phyloP scores from a whole-genome alignment of 1,284 basidiomycete species.

The Irpex rosettiformis region DNA sequence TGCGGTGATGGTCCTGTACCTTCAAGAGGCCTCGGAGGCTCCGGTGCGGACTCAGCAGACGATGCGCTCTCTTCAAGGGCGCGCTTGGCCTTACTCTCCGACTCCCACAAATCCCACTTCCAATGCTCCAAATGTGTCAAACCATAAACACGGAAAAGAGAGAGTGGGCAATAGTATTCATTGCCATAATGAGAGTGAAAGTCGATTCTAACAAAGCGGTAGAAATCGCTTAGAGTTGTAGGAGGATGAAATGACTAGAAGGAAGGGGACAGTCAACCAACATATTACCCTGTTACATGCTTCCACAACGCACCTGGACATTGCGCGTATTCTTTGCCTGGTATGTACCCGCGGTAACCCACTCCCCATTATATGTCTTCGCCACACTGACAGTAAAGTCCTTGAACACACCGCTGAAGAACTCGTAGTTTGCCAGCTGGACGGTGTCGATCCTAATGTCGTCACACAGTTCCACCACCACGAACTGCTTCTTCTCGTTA shows the following conservation, averaged over 20 bases:
- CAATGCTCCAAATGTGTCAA: constrained; percentile 96
- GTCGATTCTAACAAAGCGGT: constrained; percentile 92
- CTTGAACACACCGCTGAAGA: constrained; percentile 96
- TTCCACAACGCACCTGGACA: constrained; percentile 68
- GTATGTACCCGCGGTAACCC: constrained; percentile 75
- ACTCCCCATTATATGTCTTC: constrained; percentile 69
- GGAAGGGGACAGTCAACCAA: background rate
- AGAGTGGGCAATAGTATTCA: constrained; percentile 96
- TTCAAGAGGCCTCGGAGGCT: constrained; percentile 18
- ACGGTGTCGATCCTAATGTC: constrained; percentile 96
- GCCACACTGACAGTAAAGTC: constrained; percentile 87
- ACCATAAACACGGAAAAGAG: constrained; percentile 90
- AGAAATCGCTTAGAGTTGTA: constrained; percentile 72
- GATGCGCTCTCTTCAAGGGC: constrained; percentile 18
- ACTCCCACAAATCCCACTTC: constrained; percentile 84
- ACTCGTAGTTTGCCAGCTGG: constrained; percentile 96
- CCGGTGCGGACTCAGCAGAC: constrained; percentile 23
- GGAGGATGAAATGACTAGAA: constrained; percentile 75
- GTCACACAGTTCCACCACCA: constrained; percentile 95
- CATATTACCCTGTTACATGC: background rate
- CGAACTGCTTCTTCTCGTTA: constrained; percentile 70
- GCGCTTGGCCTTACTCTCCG: constrained; percentile 51
- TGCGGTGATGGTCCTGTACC: background rate
- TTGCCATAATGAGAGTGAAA: constrained; percentile 93
- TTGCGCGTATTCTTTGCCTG: constrained; percentile 87